Evolutionary conservation across 805 yeast species (phyloP).

Genomic region (Metschnikowia rubicola): DNA sequence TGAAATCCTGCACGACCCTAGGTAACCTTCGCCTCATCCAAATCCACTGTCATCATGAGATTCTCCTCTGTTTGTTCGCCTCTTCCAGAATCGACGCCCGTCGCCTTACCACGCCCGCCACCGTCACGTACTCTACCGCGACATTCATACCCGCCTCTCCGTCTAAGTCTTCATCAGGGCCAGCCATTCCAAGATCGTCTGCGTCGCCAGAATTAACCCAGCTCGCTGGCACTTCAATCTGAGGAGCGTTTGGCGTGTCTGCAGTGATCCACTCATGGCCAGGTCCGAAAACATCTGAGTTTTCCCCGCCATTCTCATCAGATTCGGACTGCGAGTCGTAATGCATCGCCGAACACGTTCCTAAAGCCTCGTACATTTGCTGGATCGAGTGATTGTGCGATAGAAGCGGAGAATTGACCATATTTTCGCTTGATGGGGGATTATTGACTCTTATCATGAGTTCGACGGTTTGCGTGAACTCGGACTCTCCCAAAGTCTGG

Average conservation of each 20-base stretch:
- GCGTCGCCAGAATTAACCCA: constrained; percentile 37
- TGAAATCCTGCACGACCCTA: too few species aligned
- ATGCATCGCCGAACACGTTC: constrained; percentile 38
- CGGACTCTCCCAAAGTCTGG: constrained; percentile 12
- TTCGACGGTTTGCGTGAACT: constrained; percentile 21
- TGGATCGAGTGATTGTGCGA: constrained; percentile 1
- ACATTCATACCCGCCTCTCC: constrained; percentile 41
- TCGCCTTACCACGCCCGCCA: constrained; percentile 33
- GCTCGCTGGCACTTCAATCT: constrained; percentile 23
- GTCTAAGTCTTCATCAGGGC: constrained; percentile 19
- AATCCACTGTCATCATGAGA: not conserved
- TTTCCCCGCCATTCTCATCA: constrained; percentile 15
- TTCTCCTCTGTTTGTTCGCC: constrained; percentile 5
- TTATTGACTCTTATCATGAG: constrained; percentile 11
- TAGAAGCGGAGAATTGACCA: constrained; percentile 2
- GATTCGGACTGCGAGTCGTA: constrained; percentile 24
- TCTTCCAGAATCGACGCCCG: constrained; percentile 21
- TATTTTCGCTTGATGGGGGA: not conserved
- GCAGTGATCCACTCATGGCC: constrained; percentile 14
- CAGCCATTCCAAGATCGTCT: constrained; percentile 34
- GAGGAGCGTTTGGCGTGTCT: constrained; percentile 11
- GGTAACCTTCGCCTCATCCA: too few species aligned
- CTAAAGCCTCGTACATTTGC: constrained; percentile 31
- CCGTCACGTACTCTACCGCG: constrained; percentile 35
- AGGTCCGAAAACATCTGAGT: constrained; percentile 13